A percentile compares a stretch with the other conserved stretches of the same genome.
phyloP scores from a whole-genome alignment of 2,329 filamentous ascomycete genomes.

The Sarocladium kiliense region DNA sequence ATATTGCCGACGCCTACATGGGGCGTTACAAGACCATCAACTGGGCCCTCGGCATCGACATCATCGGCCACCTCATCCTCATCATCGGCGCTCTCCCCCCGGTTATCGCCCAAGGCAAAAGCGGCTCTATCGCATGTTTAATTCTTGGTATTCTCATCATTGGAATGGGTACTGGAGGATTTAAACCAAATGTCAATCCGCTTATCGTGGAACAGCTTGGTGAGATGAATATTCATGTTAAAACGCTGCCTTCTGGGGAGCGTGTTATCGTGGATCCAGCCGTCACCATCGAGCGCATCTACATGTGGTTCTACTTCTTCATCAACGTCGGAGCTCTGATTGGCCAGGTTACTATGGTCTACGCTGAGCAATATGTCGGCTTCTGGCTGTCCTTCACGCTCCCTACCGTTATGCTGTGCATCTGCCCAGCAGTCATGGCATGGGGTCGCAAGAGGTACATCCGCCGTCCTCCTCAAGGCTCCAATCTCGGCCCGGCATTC shows the following conservation, averaged over 20 bases:
- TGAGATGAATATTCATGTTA: constrained; percentile 48
- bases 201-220: constrained; percentile 62
- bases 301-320: constrained; percentile 66
- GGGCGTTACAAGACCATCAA: constrained; percentile 67
- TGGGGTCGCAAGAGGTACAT: constrained; percentile 56
- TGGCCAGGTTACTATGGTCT: constrained; percentile 63
- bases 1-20: constrained; percentile 49
- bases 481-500: constrained; percentile 60
- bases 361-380: constrained; percentile 68
- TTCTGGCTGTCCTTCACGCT: constrained; percentile 68
- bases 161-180: constrained; percentile 61
- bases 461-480: constrained; percentile 56
- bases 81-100: constrained; percentile 60
- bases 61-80: constrained; percentile 62
- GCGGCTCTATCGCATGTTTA: constrained; percentile 56
- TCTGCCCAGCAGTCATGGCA: constrained; percentile 58
- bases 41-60: constrained; percentile 54
- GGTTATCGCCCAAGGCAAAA: constrained; percentile 45
- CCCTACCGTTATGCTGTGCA: constrained; percentile 59
- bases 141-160: constrained; percentile 52
- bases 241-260: constrained; percentile 49
- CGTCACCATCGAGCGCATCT: constrained; percentile 58
- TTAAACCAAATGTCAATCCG: constrained; percentile 61
- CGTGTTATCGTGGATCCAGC: constrained; percentile 61
- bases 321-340: constrained; percentile 65